Conservation (phyloP, 2,329 filamentous ascomycete genomes). For the Colletotrichum sp. region DNA sequence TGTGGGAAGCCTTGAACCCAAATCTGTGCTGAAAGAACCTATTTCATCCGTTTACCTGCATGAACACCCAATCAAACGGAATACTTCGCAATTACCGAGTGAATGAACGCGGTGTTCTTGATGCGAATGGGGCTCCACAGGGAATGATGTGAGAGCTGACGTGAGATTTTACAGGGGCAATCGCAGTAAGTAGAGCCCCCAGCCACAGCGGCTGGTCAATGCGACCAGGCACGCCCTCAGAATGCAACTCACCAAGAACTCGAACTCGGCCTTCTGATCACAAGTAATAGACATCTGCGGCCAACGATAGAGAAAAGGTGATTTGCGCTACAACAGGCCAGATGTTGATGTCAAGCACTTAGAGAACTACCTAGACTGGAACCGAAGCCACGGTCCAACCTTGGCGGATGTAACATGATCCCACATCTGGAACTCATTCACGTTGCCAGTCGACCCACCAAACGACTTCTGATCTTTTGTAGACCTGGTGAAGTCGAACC, state of each 20-base stretch:
- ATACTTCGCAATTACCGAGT: background rate
- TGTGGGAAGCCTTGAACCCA: background rate
- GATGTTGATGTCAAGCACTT: background rate
- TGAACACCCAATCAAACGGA: background rate
- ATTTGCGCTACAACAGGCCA: background rate
- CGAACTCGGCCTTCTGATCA: background rate
- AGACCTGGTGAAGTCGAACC: background rate
- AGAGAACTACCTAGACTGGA: background rate
- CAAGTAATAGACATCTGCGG: background rate
- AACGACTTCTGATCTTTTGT: background rate
- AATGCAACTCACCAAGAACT: background rate
- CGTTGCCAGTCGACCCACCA: slow-evolving; percentile 8
- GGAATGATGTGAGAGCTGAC: slow-evolving; percentile 4
- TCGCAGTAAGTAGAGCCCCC: background rate
- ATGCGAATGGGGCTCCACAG: background rate
- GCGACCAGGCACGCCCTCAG: background rate
- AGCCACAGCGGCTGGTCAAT: background rate
- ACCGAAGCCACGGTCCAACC: slow-evolving; percentile 1
- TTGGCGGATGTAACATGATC: slow-evolving; percentile 9
- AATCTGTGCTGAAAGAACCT: background rate
- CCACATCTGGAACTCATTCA: slow-evolving; percentile 6
- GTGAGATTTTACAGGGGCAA: background rate
- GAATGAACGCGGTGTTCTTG: background rate
- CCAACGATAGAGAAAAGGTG: background rate
- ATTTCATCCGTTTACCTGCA: background rate